These are phyloP conservation scores for Metschnikowia matae DNA, from an alignment of 805 yeast genomes.

Conservation along the genomic window DNA sequence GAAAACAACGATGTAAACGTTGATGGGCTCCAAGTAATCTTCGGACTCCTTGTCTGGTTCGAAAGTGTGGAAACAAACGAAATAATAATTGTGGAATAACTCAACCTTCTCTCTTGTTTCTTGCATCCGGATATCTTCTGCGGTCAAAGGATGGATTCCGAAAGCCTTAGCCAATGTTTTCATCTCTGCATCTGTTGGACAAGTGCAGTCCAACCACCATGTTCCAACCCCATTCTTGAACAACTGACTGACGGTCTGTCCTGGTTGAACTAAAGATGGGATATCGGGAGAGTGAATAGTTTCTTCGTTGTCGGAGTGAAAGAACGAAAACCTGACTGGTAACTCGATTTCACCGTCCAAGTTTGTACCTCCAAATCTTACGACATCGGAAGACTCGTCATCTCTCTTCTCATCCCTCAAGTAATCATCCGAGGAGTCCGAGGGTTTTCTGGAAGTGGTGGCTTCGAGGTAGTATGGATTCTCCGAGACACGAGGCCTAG, in stretches of 20 bases:
- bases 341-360: constrained; percentile 29
- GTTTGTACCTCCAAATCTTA: constrained; percentile 38
- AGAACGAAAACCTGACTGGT: constrained; percentile 82
- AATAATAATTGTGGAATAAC: constrained; percentile 81
- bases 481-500: neutral
- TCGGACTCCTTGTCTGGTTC: constrained; percentile 79
- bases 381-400: constrained; percentile 29
- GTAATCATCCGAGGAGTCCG: constrained; percentile 25
- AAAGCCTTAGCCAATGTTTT: constrained; percentile 86
- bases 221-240: constrained; percentile 71
- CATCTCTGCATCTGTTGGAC: constrained; percentile 96
- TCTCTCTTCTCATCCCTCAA: constrained; percentile 19
- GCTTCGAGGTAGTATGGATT: neutral
- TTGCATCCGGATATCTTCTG: constrained; percentile 95
- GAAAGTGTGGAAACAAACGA: constrained; percentile 95
- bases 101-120: constrained; percentile 98
- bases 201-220: constrained; percentile 95
- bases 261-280: constrained; percentile 66
- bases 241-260: constrained; percentile 60
- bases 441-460: constrained; percentile 7
- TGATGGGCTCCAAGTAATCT: constrained; percentile 75
- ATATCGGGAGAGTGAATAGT: constrained; percentile 88
- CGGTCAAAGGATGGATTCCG: constrained; percentile 96
- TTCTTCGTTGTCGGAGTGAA: constrained; percentile 75
- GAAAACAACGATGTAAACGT: constrained; percentile 62